Percentiles rank a stretch among this genome's conserved stretches.
Conservation (phyloP, 2,329 filamentous ascomycete genomes). For the Cadophora luteo-olivacea region DNA sequence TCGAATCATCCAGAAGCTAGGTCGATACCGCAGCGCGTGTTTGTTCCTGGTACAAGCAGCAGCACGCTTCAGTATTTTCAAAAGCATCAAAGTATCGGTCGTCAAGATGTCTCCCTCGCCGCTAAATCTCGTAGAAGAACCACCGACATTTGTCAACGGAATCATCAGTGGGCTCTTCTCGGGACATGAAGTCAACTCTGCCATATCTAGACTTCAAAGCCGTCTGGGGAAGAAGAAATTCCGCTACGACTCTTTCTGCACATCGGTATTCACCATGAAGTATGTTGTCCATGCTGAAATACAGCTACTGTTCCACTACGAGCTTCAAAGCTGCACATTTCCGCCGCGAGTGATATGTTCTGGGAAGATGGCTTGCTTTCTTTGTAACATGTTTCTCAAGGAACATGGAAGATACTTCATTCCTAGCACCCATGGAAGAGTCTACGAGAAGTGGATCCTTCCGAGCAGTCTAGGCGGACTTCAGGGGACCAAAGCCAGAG, state of each 20-base stretch:
- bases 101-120: neutral
- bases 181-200: neutral
- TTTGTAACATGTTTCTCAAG: constrained; percentile 25
- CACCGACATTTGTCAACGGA: neutral
- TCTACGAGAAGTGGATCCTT: constrained; percentile 25
- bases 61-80: neutral
- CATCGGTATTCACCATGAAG: neutral
- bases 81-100: neutral
- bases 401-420: constrained; percentile 20
- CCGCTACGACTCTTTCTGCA: neutral
- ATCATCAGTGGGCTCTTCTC: neutral
- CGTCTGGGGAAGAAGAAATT: neutral
- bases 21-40: neutral
- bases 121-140: neutral
- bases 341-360: constrained; percentile 27
- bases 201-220: neutral
- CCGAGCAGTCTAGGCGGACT: neutral
- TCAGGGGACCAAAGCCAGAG: neutral
- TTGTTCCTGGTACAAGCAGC: neutral
- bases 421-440: constrained; percentile 23
- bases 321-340: constrained; percentile 10
- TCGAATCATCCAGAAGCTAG: neutral
- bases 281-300: constrained; percentile 26
- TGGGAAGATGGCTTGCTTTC: constrained; percentile 26
- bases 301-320: constrained; percentile 26